These are phyloP conservation scores for Nyctanthes arbortristis DNA, from an alignment of 257 asterid genomes.

Conservation along the genomic window DNA sequence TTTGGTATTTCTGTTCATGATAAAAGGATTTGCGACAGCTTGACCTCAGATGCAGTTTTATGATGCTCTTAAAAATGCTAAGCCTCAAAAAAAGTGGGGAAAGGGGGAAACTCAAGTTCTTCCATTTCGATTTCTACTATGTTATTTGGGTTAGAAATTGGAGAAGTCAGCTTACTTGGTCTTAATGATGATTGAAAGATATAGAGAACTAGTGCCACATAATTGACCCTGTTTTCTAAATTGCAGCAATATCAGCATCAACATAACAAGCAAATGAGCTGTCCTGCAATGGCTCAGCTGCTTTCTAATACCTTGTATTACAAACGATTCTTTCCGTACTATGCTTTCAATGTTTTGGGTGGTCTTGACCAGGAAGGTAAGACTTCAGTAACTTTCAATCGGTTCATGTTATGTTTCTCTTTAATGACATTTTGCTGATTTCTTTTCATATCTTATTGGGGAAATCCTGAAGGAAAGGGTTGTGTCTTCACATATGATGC, in stretches of 20 bases:
- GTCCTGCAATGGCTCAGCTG: conserved; percentile 96
- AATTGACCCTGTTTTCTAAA: conserved; percentile 6
- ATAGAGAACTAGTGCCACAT: neutral
- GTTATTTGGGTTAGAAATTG: neutral
- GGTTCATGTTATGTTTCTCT: neutral
- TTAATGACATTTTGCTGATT: neutral
- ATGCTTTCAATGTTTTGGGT: conserved; percentile 87
- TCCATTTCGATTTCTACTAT: neutral
- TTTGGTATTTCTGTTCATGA: too few species aligned
- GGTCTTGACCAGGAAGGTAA: conserved; percentile 93
- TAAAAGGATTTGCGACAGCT: too few species aligned
- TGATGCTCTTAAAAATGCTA: too few species aligned
- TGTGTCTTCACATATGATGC: conserved; percentile 97
- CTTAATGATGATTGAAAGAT: neutral
- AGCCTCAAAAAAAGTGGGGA: too few species aligned
- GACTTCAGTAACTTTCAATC: conserved; percentile 11
- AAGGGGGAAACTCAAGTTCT: neutral
- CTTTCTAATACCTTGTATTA: conserved; percentile 86
- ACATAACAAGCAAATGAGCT: conserved; percentile 96
- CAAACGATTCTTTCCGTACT: conserved; percentile 92
- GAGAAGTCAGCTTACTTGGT: neutral
- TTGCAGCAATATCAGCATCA: conserved; percentile 83
- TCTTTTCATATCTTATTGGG: conserved; percentile 11
- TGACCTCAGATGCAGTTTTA: too few species aligned
- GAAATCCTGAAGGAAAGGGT: conserved; percentile 69